Conservation (phyloP, 2,329 filamentous ascomycete species). For the Xylogone sp. region DNA sequence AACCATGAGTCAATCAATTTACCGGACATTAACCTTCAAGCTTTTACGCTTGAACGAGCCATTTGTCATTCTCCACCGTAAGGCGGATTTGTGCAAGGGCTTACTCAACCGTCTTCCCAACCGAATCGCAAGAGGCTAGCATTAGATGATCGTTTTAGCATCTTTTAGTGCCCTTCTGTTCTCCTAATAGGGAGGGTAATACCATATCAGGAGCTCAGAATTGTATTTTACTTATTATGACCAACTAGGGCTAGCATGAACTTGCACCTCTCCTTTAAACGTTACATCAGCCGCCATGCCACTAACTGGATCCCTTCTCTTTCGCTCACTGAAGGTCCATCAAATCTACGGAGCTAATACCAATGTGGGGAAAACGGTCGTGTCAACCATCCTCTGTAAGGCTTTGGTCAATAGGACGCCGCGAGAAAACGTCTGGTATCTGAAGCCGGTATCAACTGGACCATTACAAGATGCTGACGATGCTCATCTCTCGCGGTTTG, state of each 20-base stretch:
- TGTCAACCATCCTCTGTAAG: slow-evolving; percentile 68
- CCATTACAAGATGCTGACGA: slow-evolving; percentile 67
- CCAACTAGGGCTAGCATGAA: no score
- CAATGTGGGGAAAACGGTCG: slow-evolving; percentile 79
- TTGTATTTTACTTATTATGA: no score
- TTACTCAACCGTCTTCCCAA: not conserved
- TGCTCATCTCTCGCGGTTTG: slow-evolving; percentile 54
- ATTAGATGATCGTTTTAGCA: not conserved
- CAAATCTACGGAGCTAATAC: slow-evolving; percentile 85
- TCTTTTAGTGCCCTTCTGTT: no score
- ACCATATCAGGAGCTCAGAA: no score
- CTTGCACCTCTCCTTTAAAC: not conserved
- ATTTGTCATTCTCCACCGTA: not conserved
- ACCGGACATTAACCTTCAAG: no score
- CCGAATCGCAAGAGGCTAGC: not conserved
- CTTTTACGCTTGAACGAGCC: not conserved
- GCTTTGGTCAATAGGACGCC: slow-evolving; percentile 47
- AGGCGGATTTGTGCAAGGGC: not conserved
- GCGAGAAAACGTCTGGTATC: slow-evolving; percentile 53
- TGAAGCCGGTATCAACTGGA: slow-evolving; percentile 83
- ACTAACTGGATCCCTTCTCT: slow-evolving; percentile 12
- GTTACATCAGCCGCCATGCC: slow-evolving; percentile 7
- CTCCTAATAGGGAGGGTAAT: no score
- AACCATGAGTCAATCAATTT: no score
- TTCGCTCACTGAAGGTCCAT: slow-evolving; percentile 59